phyloP scores from a whole-genome alignment of 139 green algal genomes.

The Micromonas pusilla region DNA sequence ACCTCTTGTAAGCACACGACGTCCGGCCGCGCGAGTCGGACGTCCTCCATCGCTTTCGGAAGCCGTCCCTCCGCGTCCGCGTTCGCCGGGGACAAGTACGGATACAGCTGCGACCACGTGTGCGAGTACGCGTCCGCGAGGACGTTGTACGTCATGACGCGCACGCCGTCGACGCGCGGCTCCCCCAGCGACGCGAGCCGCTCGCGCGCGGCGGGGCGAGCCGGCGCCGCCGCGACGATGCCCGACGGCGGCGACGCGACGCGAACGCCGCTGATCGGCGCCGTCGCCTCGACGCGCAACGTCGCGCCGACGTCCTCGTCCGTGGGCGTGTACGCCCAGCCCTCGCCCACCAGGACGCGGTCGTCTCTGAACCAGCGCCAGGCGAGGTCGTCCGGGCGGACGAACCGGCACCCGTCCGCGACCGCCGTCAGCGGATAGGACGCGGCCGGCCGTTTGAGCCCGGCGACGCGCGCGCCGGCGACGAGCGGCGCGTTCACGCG shows the following conservation, averaged over 20 bases:
- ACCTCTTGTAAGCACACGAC: constrained; percentile 63
- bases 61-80: background rate
- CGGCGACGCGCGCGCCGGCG: background rate
- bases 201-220: too few relatives aligned
- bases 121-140: constrained; percentile 12
- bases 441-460: background rate
- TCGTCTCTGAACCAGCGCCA: background rate
- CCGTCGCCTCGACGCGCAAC: background rate
- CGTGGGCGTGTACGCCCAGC: background rate
- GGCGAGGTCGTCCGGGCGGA: background rate
- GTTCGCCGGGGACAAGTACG: background rate
- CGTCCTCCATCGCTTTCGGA: background rate
- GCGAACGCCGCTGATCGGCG: too few relatives aligned
- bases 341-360: background rate
- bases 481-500: background rate
- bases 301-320: background rate
- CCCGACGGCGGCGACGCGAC: background rate
- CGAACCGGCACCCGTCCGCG: background rate
- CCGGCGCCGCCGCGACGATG: background rate
- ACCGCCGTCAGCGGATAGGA: background rate
- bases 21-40: background rate
- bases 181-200: background rate
- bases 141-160: constrained; percentile 24
- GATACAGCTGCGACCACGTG: constrained; percentile 11
- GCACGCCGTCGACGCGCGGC: background rate